Percentiles rank a stretch among this genome's conserved stretches.
phyloP scores from a whole-genome alignment of 768 basidiomycete genomes.

The Boletus reticulatus region DNA sequence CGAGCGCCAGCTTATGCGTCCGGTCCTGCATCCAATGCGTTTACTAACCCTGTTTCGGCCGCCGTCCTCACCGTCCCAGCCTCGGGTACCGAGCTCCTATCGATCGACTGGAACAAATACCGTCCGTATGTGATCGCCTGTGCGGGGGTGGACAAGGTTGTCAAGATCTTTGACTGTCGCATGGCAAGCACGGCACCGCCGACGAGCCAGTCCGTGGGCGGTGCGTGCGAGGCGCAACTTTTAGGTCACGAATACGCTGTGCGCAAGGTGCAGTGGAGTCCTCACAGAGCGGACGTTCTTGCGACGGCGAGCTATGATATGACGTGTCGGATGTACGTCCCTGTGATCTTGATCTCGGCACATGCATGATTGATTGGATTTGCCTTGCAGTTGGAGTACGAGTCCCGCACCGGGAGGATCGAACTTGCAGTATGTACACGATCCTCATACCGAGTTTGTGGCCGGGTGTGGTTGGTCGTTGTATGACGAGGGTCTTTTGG shows the following conservation, averaged over 20 bases:
- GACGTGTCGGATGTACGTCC: slow-evolving; percentile 85
- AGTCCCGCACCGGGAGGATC: slow-evolving; percentile 45
- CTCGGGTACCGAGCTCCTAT: slow-evolving; percentile 73
- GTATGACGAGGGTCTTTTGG: slow-evolving; percentile 82
- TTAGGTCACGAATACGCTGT: slow-evolving; percentile 90
- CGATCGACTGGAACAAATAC: slow-evolving; percentile 94
- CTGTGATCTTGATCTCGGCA: neutral
- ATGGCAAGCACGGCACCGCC: slow-evolving; percentile 64
- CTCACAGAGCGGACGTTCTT: slow-evolving; percentile 68
- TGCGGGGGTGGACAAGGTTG: slow-evolving; percentile 72
- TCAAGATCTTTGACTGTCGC: slow-evolving; percentile 85
- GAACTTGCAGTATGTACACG: slow-evolving; percentile 68
- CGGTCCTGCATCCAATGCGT: slow-evolving; percentile 50
- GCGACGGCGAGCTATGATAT: slow-evolving; percentile 88
- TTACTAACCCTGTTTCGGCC: slow-evolving; percentile 65
- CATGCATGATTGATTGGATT: neutral
- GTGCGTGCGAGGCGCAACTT: slow-evolving; percentile 65
- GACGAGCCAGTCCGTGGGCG: slow-evolving; percentile 57
- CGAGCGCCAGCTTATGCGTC: slow-evolving; percentile 59
- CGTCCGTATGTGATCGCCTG: slow-evolving; percentile 74
- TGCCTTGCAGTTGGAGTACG: slow-evolving; percentile 66
- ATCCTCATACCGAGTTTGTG: slow-evolving; percentile 93
- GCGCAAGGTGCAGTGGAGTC: slow-evolving; percentile 86
- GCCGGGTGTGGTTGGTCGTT: slow-evolving; percentile 91
- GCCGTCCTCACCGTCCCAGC: slow-evolving; percentile 78